A percentile compares a stretch with the other conserved stretches of the same genome.
These are phyloP conservation scores for Kluyveromyces sp. DNA, from an alignment of 1,139 yeast species.

Conservation along the genomic window DNA sequence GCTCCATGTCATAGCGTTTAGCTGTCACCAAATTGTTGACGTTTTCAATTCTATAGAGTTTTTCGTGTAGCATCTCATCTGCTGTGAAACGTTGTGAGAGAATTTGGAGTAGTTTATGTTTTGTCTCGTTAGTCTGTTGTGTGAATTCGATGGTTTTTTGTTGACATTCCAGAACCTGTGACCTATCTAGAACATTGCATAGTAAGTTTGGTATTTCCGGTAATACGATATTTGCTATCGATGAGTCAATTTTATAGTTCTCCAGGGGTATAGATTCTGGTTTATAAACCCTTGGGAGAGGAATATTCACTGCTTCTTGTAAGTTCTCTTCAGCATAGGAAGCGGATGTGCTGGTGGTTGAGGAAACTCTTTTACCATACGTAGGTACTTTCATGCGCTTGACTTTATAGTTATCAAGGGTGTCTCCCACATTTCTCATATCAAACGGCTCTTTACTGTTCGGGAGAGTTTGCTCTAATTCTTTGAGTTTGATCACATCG, in stretches of 20 bases:
- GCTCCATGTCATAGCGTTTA: conserved; percentile 16
- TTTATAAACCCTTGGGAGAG: conserved; percentile 20
- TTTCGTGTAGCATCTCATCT: conserved; percentile 14
- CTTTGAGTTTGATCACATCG: conserved; percentile 9
- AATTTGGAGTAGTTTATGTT: conserved; percentile 12
- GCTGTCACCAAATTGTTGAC: conserved; percentile 13
- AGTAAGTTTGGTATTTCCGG: conserved; percentile 18
- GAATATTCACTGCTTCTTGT: conserved; percentile 21
- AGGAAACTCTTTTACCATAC: not conserved
- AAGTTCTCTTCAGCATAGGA: conserved; percentile 12
- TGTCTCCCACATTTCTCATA: conserved; percentile 18
- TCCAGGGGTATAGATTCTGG: conserved; percentile 12
- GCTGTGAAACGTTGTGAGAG: conserved; percentile 16
- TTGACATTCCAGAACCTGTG: conserved; percentile 16
- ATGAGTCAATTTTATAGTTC: conserved; percentile 14
- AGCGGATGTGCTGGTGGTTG: not conserved
- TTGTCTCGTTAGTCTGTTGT: conserved; percentile 13
- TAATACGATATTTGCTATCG: conserved; percentile 9
- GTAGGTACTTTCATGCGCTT: conserved; percentile 14
- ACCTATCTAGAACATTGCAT: conserved; percentile 12
- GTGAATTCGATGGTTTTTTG: conserved; percentile 14
- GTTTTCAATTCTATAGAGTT: conserved; percentile 19
- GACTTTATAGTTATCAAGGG: conserved; percentile 8
- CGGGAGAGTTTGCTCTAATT: conserved; percentile 9
- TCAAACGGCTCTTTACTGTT: conserved; percentile 16